Evolutionary conservation across 2,329 filamentous ascomycete species (phyloP).

Genomic region (Rhexocercosporidium sp.): DNA sequence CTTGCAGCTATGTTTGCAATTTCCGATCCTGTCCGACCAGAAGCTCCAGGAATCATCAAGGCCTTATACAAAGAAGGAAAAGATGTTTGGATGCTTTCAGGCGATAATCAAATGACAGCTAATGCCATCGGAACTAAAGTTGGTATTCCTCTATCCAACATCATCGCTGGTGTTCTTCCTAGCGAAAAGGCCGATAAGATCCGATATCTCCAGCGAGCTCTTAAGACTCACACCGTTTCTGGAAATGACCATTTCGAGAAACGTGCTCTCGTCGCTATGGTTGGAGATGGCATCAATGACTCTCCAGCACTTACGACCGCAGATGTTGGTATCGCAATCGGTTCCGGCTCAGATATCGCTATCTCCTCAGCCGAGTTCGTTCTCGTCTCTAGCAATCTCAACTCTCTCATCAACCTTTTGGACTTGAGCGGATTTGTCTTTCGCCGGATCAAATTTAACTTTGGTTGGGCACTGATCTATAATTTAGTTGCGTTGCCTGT

Average conservation of each 20-base stretch:
- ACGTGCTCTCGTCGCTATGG: slow-evolving; percentile 74
- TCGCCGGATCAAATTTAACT: slow-evolving; percentile 69
- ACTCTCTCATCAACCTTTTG: slow-evolving; percentile 63
- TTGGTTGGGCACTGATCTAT: slow-evolving; percentile 70
- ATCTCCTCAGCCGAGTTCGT: slow-evolving; percentile 84
- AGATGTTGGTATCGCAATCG: slow-evolving; percentile 83
- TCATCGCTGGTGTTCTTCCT: slow-evolving; percentile 87
- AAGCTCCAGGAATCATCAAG: slow-evolving; percentile 68
- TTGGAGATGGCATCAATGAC: slow-evolving; percentile 88
- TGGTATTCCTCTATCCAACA: slow-evolving; percentile 74
- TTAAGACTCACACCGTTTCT: slow-evolving; percentile 24
- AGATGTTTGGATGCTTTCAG: slow-evolving; percentile 89
- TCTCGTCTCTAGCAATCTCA: slow-evolving; percentile 67
- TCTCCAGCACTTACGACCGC: slow-evolving; percentile 80
- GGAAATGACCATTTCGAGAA: slow-evolving; percentile 39
- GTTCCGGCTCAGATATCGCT: slow-evolving; percentile 81
- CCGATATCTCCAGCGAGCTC: slow-evolving; percentile 58
- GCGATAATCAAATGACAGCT: slow-evolving; percentile 87
- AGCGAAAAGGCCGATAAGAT: slow-evolving; percentile 80
- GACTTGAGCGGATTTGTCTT: slow-evolving; percentile 66
- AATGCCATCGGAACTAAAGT: slow-evolving; percentile 76
- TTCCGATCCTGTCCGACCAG: slow-evolving; percentile 79
- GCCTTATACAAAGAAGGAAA: slow-evolving; percentile 69
- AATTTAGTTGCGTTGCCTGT: slow-evolving; percentile 68
- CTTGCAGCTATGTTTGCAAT: slow-evolving; percentile 75